Conservation (phyloP, 257 asterid genomes). For the Solanum sejunctum region DNA sequence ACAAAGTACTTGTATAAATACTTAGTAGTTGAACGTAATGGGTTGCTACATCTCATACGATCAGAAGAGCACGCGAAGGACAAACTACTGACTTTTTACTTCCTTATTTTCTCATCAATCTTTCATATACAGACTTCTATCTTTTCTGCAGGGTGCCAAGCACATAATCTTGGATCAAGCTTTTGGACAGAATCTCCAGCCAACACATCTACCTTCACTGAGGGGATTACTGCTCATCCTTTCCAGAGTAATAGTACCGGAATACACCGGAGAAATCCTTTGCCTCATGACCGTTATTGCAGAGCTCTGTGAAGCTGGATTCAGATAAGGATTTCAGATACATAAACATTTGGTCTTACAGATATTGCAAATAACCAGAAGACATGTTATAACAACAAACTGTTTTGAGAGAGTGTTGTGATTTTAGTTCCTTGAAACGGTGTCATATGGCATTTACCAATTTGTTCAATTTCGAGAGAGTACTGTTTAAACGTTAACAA, state of each 20-base stretch:
- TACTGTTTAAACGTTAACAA: not conserved
- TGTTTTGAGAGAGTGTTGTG: not conserved
- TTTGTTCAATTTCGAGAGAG: too few species aligned
- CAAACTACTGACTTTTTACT: too few species aligned
- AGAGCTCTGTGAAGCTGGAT: constrained; percentile 60
- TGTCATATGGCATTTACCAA: not conserved
- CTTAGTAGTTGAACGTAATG: too few species aligned
- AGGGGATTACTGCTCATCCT: constrained; percentile 34
- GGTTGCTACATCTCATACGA: too few species aligned
- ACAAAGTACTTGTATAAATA: too few species aligned
- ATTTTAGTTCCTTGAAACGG: not conserved
- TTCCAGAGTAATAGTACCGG: constrained; percentile 66
- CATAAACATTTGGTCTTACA: not conserved
- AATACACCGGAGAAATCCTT: constrained; percentile 84
- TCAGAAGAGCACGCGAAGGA: too few species aligned
- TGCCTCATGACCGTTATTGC: constrained; percentile 44
- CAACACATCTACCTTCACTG: not conserved
- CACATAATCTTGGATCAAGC: not conserved
- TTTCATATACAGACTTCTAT: not conserved
- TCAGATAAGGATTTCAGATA: not conserved
- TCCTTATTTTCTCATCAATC: too few species aligned
- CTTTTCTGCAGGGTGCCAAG: not conserved
- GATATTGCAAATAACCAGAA: not conserved
- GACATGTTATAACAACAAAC: not conserved
- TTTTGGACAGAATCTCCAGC: not conserved